Conservation (phyloP, 1,284 basidiomycete genomes). For the Athelia psychrophila region DNA sequence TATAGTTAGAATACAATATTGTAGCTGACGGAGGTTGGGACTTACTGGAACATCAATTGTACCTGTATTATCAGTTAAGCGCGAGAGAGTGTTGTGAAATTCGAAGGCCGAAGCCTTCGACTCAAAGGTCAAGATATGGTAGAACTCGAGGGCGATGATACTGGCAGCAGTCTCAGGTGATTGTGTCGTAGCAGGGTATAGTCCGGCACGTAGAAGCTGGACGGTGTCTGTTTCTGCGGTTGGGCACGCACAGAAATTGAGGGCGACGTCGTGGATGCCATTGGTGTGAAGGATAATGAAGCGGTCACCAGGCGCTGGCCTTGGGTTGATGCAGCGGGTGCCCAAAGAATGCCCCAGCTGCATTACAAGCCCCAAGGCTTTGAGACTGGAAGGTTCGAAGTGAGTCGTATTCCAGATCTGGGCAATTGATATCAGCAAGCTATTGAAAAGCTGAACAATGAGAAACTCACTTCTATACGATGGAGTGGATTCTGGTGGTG, state of each 20-base stretch:
- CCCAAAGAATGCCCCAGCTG: conserved; percentile 19
- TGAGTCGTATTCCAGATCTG: neutral
- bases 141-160: conserved; percentile 19
- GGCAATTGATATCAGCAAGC: too few relatives aligned
- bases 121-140: conserved; percentile 18
- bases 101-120: conserved; percentile 19
- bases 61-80: conserved; percentile 20
- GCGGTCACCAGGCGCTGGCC: conserved; percentile 1
- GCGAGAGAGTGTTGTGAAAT: conserved; percentile 19
- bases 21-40: neutral
- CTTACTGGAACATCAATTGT: conserved; percentile 9
- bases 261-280: conserved; percentile 26
- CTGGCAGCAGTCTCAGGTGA: conserved; percentile 24
- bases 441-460: neutral
- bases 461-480: neutral
- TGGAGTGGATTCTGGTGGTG: neutral
- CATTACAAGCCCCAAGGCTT: conserved; percentile 16
- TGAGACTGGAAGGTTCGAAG: conserved; percentile 11
- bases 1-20: neutral
- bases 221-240: neutral
- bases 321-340: conserved; percentile 10
- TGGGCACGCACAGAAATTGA: conserved; percentile 31
- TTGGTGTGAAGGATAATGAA: conserved; percentile 28
- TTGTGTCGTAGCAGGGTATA: conserved; percentile 19
- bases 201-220: conserved; percentile 24